A percentile compares a stretch with the other conserved stretches of the same genome.
Conservation (phyloP, 306 rosid species). For the Vicia faba region DNA sequence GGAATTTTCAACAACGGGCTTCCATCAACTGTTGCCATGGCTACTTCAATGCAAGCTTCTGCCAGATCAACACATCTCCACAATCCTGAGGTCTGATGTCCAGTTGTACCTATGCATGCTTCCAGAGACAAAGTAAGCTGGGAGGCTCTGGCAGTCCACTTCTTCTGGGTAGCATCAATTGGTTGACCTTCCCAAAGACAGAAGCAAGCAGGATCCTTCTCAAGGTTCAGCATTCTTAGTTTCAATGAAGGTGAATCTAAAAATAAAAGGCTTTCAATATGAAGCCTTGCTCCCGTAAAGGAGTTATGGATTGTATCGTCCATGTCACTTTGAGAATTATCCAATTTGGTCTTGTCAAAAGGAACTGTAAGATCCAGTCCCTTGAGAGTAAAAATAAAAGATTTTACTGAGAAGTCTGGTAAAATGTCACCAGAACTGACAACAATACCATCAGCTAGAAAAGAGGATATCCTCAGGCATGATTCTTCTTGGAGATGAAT, state of each 20-base stretch:
- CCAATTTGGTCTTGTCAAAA: constrained; percentile 52
- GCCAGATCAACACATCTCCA: constrained; percentile 91
- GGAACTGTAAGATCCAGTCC: constrained; percentile 81
- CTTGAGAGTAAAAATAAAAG: constrained; percentile 62
- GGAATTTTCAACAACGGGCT: constrained; percentile 73
- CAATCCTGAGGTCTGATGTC: constrained; percentile 55
- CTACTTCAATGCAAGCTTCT: constrained; percentile 81
- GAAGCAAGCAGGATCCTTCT: constrained; percentile 97
- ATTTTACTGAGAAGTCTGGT: constrained; percentile 84
- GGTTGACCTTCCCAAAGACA: constrained; percentile 90
- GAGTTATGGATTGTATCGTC: constrained; percentile 51
- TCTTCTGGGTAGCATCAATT: constrained; percentile 86
- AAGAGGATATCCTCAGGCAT: constrained; percentile 89
- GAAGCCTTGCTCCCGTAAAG: constrained; percentile 87
- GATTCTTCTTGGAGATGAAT: constrained; percentile 92
- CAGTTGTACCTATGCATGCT: constrained; percentile 46
- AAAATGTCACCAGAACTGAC: constrained; percentile 78
- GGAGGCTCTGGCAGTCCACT: constrained; percentile 75
- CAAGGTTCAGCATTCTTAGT: constrained; percentile 67
- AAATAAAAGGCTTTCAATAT: constrained; percentile 67
- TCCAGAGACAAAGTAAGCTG: constrained; percentile 80
- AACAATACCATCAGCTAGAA: constrained; percentile 86
- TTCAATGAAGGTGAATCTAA: constrained; percentile 68
- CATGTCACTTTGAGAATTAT: constrained; percentile 46
- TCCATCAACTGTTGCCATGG: constrained; percentile 95